Conservation (phyloP, 1,284 basidiomycete genomes). For the Baeospora myosura region DNA sequence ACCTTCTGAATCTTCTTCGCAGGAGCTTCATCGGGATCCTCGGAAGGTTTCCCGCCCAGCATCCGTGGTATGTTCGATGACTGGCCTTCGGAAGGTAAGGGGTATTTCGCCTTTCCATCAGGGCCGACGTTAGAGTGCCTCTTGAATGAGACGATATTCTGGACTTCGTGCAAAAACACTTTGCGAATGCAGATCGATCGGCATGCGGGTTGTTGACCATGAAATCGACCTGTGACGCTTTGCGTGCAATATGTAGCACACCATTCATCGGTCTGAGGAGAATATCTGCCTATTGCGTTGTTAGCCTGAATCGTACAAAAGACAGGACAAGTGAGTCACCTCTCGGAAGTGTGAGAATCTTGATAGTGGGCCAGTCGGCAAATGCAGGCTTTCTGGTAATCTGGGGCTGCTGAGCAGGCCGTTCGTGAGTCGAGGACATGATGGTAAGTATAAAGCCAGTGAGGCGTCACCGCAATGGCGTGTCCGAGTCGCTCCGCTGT, state of each 20-base stretch:
- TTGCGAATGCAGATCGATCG: slow-evolving; percentile 64
- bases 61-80: slow-evolving; percentile 35
- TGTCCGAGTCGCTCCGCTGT: no score
- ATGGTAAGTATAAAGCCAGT: no score
- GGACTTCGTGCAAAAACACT: slow-evolving; percentile 66
- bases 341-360: slow-evolving; percentile 39
- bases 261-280: slow-evolving; percentile 59
- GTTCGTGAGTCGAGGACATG: slow-evolving; percentile 17
- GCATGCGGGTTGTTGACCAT: slow-evolving; percentile 51
- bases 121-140: slow-evolving; percentile 29
- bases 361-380: slow-evolving; percentile 41
- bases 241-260: slow-evolving; percentile 71
- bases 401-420: slow-evolving; percentile 21
- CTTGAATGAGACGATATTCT: slow-evolving; percentile 44
- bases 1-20: slow-evolving; percentile 19
- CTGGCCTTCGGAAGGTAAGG: slow-evolving; percentile 59
- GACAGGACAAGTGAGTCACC: slow-evolving; percentile 21
- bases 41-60: slow-evolving; percentile 29
- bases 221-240: slow-evolving; percentile 48
- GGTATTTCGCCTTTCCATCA: slow-evolving; percentile 42
- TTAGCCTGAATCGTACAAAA: slow-evolving; percentile 2
- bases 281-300: slow-evolving; percentile 39
- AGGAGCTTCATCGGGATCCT: slow-evolving; percentile 17
- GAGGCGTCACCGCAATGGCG: no score
- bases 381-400: slow-evolving; percentile 28